Base-by-base conservation (phyloP, 2,329 filamentous ascomycete genomes). In the Mollisiaceae sp. region DNA sequence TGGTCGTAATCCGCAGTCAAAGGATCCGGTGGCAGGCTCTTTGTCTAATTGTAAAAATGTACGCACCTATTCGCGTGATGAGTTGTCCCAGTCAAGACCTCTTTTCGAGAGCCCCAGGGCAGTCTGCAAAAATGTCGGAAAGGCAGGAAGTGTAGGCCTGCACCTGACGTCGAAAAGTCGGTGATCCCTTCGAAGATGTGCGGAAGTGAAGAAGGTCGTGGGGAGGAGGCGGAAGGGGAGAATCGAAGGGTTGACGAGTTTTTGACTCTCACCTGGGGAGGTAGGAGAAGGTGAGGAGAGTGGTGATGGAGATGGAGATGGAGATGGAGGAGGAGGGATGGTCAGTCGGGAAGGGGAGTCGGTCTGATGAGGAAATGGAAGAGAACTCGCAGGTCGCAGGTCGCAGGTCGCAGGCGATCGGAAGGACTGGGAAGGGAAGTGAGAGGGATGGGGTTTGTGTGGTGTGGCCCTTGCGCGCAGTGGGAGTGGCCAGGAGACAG, bases 61-160 rank as follows among this genome's bases (percentile, higher is more conserved):
- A 70, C 68, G 65, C 64, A 70, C 68, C 66, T 70, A 41, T 63
- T 59, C 50, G 60, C 55, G 39, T 57, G 20, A 47, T 61, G 59
- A 20, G 45, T 45, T 11, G 36, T 60, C 38, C 15, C 4, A 24
- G 9, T 22, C 59, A 52, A 41, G 52, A 63, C 52, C 43, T 52
- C 43, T 56, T 56, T 61, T 11, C 41, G 27, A 32, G 59, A 60
- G 36, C 41, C 57, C 57, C 39, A 58, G 50, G 45, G 41, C 60
- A 54, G 18, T 50, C 52, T 59, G 22, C 39, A 39, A 27, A 56
- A 41, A 9, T 41, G 47, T 64, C 59, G 45, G 50, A 35, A 56
- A 52, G 35, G 35, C 55, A 68, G 66, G 63, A 60, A 56, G 47
- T 65, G 66, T 65, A 67, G 64, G 62, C 68, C 67, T 61, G 61